Evolutionary conservation across 805 yeast genomes (phyloP), one percentile per base, ranked within the genome.

Genomic region (Zygoascus flipseniorum): DNA sequence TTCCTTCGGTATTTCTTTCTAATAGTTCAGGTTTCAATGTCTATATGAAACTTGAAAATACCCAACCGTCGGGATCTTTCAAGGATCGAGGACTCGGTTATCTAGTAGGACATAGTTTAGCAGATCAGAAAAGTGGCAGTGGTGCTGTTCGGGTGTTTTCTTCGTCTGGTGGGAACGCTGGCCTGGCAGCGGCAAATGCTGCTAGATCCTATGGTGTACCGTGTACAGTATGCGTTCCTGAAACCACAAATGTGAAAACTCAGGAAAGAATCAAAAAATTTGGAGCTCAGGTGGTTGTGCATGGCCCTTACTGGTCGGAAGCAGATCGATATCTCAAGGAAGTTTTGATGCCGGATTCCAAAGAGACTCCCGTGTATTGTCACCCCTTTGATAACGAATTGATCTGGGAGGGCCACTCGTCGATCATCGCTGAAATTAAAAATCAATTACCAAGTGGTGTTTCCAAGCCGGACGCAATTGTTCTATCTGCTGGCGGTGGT

Each of bases 81-180:
- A 92, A 92, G 69, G 76, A 89, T 54, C 83, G 70, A 69, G 97
- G 97, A 55, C 93, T 96, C 39, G 86, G 88, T 66, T 86, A 86
- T 66, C 85, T 89, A 79, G 88, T 65, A 66, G 47, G 62, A 69
- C 13, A 41, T 37, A 11, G 32, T 19, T 23, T 42, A 11, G 39
- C 39, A 3, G 16, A 35, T n/a, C 13, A 35, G 8, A n/a, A n/a
- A 23, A 3, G 28, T 23, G 13, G 16, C 16, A 31, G 11, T 13
- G 39, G 39, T 5, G 4, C 51, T 18, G 57, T 57, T 6, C 65
- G 64, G 48, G 62, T 89, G 58, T 85, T 87, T 69, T 95, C 96
- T 0, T 89, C 95, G 62, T 88, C 96, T 18, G 98, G 97, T 3
- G 98, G 98, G 41, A 92, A 92, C 68, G 98, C 95, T 57, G 98